Percentiles rank a stretch among this genome's conserved stretches.
Conservation (phyloP, 2,329 filamentous ascomycete species). For the Hypomyces perniciosus region DNA sequence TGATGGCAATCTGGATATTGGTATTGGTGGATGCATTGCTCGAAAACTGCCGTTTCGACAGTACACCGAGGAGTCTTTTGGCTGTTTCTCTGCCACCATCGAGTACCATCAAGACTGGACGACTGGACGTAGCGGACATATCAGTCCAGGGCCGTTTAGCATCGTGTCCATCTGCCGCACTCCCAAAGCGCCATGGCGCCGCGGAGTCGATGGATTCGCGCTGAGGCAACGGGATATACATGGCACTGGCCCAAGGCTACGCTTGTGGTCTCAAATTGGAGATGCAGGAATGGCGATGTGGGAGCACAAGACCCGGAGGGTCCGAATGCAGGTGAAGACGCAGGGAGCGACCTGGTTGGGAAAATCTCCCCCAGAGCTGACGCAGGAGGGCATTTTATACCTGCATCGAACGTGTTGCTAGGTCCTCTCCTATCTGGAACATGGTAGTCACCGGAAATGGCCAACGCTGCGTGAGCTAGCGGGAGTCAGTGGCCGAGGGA, state of each 20-base stretch:
- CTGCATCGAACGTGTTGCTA: background rate
- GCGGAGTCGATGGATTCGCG: background rate
- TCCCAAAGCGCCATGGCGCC: background rate
- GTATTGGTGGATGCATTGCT: conserved; percentile 24
- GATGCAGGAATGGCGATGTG: background rate
- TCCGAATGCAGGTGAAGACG: background rate
- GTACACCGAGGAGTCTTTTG: background rate
- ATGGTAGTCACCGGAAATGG: background rate
- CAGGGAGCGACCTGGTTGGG: background rate
- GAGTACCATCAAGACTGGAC: background rate
- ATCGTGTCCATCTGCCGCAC: background rate
- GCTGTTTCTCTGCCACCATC: background rate
- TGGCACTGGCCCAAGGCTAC: conserved; percentile 13
- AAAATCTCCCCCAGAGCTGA: background rate
- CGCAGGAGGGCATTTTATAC: conserved; percentile 4
- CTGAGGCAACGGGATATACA: conserved; percentile 26
- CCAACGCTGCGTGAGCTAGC: background rate
- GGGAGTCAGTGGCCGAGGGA: background rate
- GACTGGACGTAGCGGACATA: background rate
- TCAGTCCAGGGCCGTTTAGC: background rate
- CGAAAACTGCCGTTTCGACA: conserved; percentile 23
- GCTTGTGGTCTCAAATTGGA: background rate
- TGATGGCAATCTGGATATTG: conserved; percentile 38
- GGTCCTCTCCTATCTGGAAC: background rate
- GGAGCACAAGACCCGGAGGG: background rate